Conservation (phyloP, 345 rosid species). For the Kernera saxatilis region DNA sequence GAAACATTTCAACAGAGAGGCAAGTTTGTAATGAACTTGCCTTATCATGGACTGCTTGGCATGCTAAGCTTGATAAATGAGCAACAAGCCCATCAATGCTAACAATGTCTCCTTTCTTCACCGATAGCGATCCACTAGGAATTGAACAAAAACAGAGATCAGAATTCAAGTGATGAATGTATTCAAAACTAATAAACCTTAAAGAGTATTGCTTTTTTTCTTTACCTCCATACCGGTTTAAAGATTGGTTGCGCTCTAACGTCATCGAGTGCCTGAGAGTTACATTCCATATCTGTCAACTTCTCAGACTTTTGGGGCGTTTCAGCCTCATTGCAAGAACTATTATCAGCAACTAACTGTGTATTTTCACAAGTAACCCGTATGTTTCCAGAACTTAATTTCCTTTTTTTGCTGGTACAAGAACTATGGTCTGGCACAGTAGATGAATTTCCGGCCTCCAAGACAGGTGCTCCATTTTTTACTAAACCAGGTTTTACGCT, state of each 20-base stretch:
- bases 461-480: neutral
- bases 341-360: neutral
- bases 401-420: neutral
- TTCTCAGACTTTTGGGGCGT: neutral
- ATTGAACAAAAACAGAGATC: conserved; percentile 12
- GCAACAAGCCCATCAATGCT: conserved; percentile 39
- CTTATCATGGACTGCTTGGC: conserved; percentile 39
- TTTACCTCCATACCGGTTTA: conserved; percentile 63
- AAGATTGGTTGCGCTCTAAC: conserved; percentile 48
- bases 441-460: neutral
- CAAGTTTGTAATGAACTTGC: conserved; percentile 39
- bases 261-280: neutral
- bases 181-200: neutral
- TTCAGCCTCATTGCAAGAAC: conserved; percentile 15
- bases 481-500: neutral
- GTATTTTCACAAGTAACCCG: neutral
- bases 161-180: neutral
- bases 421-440: neutral
- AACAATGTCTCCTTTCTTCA: conserved; percentile 10
- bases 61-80: conserved; percentile 62
- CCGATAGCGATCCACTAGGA: conserved; percentile 49
- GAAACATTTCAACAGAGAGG: conserved; percentile 49
- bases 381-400: neutral
- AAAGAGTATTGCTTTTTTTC: neutral
- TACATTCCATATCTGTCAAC: neutral